phyloP scores from a whole-genome alignment of 2,329 filamentous ascomycete genomes.

The Diaporthe velutina region DNA sequence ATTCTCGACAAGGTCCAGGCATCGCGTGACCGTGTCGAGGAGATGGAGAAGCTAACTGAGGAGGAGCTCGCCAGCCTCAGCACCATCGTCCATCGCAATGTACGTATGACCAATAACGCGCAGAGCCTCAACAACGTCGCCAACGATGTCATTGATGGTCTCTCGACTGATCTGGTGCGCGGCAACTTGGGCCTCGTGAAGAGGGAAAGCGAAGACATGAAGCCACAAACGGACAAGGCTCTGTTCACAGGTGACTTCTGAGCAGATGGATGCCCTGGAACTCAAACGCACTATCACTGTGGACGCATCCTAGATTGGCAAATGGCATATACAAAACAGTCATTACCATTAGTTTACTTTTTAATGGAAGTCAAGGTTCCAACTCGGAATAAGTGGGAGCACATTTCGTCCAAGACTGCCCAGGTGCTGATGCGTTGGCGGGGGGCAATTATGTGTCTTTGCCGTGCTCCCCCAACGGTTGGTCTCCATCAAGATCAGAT shows the following conservation, averaged over 20 bases:
- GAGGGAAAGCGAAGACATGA: background rate
- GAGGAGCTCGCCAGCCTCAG: slow-evolving; percentile 1
- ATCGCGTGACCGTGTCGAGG: background rate
- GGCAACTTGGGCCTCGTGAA: background rate
- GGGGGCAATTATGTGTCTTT: background rate
- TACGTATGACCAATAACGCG: background rate
- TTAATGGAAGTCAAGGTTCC: too few species aligned
- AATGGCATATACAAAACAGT: too few species aligned
- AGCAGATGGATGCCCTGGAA: background rate
- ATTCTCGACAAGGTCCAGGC: background rate
- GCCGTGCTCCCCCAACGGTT: background rate
- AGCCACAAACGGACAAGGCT: background rate
- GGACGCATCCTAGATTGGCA: background rate
- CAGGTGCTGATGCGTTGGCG: background rate
- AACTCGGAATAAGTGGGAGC: too few species aligned
- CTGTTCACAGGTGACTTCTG: background rate
- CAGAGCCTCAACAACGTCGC: background rate
- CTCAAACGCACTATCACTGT: background rate
- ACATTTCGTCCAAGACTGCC: background rate
- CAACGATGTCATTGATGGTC: slow-evolving; percentile 1
- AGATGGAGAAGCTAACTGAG: slow-evolving; percentile 4
- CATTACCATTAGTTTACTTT: background rate
- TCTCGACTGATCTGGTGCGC: background rate
- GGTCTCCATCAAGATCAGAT: background rate
- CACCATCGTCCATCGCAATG: background rate